These are phyloP conservation scores for Lepiota venenata DNA, from an alignment of 768 basidiomycete species.

Conservation along the genomic window DNA sequence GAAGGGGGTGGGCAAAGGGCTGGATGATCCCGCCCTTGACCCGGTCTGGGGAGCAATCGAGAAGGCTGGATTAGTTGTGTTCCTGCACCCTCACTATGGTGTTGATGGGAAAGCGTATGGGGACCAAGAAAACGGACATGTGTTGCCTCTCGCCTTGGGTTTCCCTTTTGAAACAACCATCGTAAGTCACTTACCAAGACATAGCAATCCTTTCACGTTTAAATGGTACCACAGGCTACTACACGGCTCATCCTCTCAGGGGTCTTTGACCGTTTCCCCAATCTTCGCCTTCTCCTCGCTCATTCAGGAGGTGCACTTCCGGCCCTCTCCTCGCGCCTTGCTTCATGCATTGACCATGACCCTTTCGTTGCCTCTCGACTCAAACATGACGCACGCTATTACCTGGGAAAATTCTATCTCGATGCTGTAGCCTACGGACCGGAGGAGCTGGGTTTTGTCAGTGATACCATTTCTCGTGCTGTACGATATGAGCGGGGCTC, in stretches of 20 bases:
- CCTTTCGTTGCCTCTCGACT: slow-evolving; percentile 73
- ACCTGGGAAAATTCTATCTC: slow-evolving; percentile 75
- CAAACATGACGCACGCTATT: slow-evolving; percentile 80
- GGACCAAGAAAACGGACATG: slow-evolving; percentile 77
- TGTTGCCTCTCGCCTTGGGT: slow-evolving; percentile 80
- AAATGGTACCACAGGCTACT: slow-evolving; percentile 42
- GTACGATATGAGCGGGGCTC: slow-evolving; percentile 38
- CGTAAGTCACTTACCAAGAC: slow-evolving; percentile 39
- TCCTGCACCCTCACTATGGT: slow-evolving; percentile 87
- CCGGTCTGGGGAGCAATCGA: slow-evolving; percentile 82
- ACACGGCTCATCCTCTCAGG: slow-evolving; percentile 82
- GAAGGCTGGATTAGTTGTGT: slow-evolving; percentile 66
- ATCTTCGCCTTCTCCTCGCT: slow-evolving; percentile 74
- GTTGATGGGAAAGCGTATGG: slow-evolving; percentile 76
- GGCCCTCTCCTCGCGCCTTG: slow-evolving; percentile 78
- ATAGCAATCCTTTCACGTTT: slow-evolving; percentile 5
- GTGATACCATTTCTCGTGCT: slow-evolving; percentile 65
- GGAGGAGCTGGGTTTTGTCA: slow-evolving; percentile 79
- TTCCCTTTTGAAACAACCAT: slow-evolving; percentile 92
- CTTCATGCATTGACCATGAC: slow-evolving; percentile 84
- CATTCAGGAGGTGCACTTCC: slow-evolving; percentile 88
- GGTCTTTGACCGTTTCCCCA: slow-evolving; percentile 74
- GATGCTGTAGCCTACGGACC: slow-evolving; percentile 90
- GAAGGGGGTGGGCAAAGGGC: slow-evolving; percentile 69
- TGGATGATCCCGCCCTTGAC: slow-evolving; percentile 78